A percentile compares a stretch with the other conserved stretches of the same genome.
phyloP scores from a whole-genome alignment of 1,284 basidiomycete species.

The Ganoderma leucocontextum region DNA sequence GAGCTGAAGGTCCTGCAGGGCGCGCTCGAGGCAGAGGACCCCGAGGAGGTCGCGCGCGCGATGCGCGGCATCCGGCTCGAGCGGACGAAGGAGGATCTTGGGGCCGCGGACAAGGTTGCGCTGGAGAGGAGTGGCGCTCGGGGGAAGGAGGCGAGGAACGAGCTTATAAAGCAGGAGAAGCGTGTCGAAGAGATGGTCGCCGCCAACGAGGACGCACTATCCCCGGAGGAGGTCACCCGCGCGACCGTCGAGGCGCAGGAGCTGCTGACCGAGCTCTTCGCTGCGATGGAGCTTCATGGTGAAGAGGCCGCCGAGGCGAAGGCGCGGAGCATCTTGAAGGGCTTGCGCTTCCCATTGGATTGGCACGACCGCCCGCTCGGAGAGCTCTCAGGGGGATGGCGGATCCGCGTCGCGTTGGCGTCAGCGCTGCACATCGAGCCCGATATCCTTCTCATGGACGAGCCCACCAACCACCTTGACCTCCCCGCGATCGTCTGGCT shows the following conservation, averaged over 20 bases:
- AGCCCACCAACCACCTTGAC: conserved; percentile 94
- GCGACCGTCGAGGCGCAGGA: conserved; percentile 30
- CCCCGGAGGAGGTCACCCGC: conserved; percentile 31
- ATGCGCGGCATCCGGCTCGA: conserved; percentile 33
- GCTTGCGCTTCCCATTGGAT: conserved; percentile 68
- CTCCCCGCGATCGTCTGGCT: conserved; percentile 92
- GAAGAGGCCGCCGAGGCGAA: conserved; percentile 57
- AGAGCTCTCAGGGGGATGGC: conserved; percentile 76
- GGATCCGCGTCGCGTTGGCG: conserved; percentile 75
- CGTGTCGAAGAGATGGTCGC: conserved; percentile 42
- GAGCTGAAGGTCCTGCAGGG: conserved; percentile 30
- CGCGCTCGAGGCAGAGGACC: conserved; percentile 31
- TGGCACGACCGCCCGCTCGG: conserved; percentile 57
- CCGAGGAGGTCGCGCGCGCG: conserved; percentile 28
- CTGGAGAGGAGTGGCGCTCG: conserved; percentile 65
- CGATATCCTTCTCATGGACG: conserved; percentile 88
- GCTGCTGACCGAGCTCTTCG: conserved; percentile 30
- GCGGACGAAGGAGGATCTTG: conserved; percentile 48
- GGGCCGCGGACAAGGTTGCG: conserved; percentile 62
- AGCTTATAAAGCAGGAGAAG: conserved; percentile 55
- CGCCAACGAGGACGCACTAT: conserved; percentile 21
- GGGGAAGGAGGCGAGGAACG: conserved; percentile 59
- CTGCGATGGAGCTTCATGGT: conserved; percentile 28
- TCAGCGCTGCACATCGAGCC: conserved; percentile 82
- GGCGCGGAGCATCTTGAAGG: conserved; percentile 64